A percentile compares a stretch with the other conserved stretches of the same genome.
Evolutionary conservation across 2,329 filamentous ascomycete genomes (phyloP).

Genomic region (Beauveria sp.): DNA sequence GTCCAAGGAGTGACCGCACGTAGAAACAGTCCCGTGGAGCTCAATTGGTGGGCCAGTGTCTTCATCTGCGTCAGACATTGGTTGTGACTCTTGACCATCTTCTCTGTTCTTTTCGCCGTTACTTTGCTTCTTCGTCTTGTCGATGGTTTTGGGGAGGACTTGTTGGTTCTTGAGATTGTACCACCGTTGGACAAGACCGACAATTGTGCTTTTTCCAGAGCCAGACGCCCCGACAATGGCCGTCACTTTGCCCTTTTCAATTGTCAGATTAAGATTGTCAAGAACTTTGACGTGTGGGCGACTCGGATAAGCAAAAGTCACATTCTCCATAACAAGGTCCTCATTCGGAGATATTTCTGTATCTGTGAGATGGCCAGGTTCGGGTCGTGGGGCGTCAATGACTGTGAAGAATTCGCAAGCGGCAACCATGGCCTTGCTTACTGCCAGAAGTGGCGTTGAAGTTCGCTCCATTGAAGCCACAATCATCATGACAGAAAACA

Average conservation of each 20-base stretch:
- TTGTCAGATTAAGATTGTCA: constrained; percentile 47
- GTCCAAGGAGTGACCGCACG: constrained; percentile 46
- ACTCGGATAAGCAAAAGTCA: constrained; percentile 65
- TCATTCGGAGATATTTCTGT: constrained; percentile 29
- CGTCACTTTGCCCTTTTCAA: constrained; percentile 60
- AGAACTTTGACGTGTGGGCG: constrained; percentile 57
- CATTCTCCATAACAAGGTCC: constrained; percentile 44
- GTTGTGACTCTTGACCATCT: neutral
- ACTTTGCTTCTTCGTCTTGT: constrained; percentile 28
- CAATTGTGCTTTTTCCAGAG: constrained; percentile 66
- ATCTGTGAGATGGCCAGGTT: constrained; percentile 26
- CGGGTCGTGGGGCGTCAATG: constrained; percentile 38
- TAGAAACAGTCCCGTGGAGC: constrained; percentile 39
- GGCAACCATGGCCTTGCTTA: constrained; percentile 49
- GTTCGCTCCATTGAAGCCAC: constrained; percentile 49
- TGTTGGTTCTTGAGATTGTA: constrained; percentile 53
- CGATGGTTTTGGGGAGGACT: constrained; percentile 33
- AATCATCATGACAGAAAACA: constrained; percentile 52
- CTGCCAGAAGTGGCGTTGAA: constrained; percentile 49
- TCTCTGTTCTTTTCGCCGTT: constrained; percentile 17
- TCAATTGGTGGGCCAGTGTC: constrained; percentile 35
- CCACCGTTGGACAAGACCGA: constrained; percentile 64
- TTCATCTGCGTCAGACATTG: constrained; percentile 19
- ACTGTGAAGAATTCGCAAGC: constrained; percentile 51
- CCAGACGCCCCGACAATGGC: constrained; percentile 69